A percentile compares a stretch with the other conserved stretches of the same genome.
These are phyloP conservation scores for Alternaria conjuncta DNA, from an alignment of 2,329 filamentous ascomycete species.

Conservation along the genomic window DNA sequence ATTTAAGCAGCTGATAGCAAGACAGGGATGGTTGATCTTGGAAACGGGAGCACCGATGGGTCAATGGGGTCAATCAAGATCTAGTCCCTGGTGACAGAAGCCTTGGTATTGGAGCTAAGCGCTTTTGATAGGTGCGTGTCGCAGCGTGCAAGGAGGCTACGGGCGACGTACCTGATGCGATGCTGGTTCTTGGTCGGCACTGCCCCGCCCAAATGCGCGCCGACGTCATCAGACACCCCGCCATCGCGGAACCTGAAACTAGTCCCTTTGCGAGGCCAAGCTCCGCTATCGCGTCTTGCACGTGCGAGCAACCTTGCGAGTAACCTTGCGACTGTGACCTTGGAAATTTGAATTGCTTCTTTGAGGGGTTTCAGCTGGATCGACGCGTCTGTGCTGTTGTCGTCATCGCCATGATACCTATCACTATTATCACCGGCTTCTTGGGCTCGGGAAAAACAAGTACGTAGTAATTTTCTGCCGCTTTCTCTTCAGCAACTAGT, in stretches of 20 bases:
- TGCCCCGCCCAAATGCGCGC: conserved; percentile 8
- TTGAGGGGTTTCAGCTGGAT: background rate
- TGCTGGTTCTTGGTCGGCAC: conserved; percentile 1
- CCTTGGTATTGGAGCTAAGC: conserved; percentile 5
- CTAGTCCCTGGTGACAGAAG: background rate
- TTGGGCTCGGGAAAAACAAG: conserved; percentile 94
- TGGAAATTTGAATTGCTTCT: background rate
- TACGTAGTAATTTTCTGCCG: conserved; percentile 20
- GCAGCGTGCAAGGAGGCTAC: conserved; percentile 1
- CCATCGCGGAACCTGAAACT: conserved; percentile 1
- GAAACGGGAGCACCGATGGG: background rate
- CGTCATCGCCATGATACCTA: conserved; percentile 65
- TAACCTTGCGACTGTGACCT: background rate
- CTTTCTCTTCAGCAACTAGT: background rate
- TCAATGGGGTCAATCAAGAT: conserved; percentile 9
- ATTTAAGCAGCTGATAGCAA: conserved; percentile 16
- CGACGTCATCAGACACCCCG: conserved; percentile 16
- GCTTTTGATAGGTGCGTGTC: background rate
- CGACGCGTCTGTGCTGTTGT: background rate
- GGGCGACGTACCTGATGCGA: conserved; percentile 16
- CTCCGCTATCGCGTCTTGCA: background rate
- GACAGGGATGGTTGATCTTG: background rate
- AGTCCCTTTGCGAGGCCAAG: conserved; percentile 1
- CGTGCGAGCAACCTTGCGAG: conserved; percentile 1
- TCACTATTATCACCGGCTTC: conserved; percentile 96